phyloP scores from a whole-genome alignment of 176 grass and related monocot species.

The Lolium multiflorum region DNA sequence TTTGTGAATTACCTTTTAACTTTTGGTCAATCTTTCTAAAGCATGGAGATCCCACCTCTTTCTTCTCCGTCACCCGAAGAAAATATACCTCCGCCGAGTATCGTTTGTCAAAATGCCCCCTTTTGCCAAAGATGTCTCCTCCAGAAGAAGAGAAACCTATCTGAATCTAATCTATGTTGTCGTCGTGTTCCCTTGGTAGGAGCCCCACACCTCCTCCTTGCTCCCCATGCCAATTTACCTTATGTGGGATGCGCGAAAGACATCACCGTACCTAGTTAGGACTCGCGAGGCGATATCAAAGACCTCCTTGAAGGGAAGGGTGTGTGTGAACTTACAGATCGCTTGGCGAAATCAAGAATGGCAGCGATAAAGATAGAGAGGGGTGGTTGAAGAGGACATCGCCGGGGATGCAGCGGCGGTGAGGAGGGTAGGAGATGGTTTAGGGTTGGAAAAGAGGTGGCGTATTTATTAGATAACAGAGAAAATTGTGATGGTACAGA shows the following conservation, averaged over 20 bases:
- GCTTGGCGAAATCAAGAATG: background rate
- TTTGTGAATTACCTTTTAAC: background rate
- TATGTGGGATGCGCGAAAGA: background rate
- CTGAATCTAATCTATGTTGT: background rate
- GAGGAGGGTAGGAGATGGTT: background rate
- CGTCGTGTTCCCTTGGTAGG: background rate
- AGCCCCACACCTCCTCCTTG: background rate
- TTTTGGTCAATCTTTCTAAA: background rate
- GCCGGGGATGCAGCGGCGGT: background rate
- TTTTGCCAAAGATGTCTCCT: background rate
- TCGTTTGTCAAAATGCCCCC: background rate
- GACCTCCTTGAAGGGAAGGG: background rate
- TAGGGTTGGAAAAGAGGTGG: background rate
- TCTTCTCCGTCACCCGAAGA: background rate
- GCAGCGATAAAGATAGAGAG: background rate
- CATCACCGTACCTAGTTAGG: background rate
- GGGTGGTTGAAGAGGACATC: background rate
- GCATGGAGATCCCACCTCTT: background rate
- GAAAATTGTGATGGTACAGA: background rate
- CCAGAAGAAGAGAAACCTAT: background rate
- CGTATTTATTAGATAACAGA: background rate
- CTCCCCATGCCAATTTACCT: background rate
- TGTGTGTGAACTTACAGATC: background rate
- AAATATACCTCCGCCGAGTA: background rate
- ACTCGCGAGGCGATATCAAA: background rate